Conservation (phyloP, 2,329 filamentous ascomycete genomes). For the Penicillium rolfsii region DNA sequence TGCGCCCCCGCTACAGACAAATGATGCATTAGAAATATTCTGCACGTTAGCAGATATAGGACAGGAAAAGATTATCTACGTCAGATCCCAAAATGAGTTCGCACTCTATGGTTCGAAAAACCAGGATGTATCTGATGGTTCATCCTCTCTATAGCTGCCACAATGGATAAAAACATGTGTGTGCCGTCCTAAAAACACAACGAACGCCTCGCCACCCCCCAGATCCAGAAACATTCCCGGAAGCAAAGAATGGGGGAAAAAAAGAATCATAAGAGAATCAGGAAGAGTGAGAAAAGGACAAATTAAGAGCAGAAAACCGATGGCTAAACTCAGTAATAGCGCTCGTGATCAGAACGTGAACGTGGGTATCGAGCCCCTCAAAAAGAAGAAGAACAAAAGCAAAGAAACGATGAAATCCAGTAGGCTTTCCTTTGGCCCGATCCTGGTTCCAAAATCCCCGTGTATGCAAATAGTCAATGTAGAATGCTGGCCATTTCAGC, state of each 20-base stretch:
- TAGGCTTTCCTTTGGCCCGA: not conserved
- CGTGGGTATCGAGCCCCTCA: slow-evolving; percentile 11
- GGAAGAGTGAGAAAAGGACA: not conserved
- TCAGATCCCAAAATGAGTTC: not conserved
- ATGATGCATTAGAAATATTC: not conserved
- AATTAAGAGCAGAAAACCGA: not conserved
- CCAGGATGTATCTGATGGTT: not conserved
- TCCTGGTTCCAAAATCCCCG: not conserved
- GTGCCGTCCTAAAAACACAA: slow-evolving; percentile 5
- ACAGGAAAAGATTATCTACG: not conserved
- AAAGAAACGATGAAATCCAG: slow-evolving; percentile 13
- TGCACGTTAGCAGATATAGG: not conserved
- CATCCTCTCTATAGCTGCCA: slow-evolving; percentile 16
- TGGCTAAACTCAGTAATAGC: slow-evolving; percentile 26
- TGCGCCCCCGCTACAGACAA: slow-evolving; percentile 1
- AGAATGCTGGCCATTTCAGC: not conserved
- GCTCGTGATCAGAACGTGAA: slow-evolving; percentile 18
- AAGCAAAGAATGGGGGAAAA: not conserved
- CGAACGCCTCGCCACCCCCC: not conserved
- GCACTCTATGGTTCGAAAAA: not conserved
- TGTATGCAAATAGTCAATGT: not conserved
- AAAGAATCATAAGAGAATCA: not conserved
- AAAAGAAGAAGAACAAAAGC: slow-evolving; percentile 9
- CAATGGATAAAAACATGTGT: not conserved
- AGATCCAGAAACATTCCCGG: slow-evolving; percentile 1